Conservation (phyloP, 2,329 filamentous ascomycete genomes). For the Alternaria triticina region DNA sequence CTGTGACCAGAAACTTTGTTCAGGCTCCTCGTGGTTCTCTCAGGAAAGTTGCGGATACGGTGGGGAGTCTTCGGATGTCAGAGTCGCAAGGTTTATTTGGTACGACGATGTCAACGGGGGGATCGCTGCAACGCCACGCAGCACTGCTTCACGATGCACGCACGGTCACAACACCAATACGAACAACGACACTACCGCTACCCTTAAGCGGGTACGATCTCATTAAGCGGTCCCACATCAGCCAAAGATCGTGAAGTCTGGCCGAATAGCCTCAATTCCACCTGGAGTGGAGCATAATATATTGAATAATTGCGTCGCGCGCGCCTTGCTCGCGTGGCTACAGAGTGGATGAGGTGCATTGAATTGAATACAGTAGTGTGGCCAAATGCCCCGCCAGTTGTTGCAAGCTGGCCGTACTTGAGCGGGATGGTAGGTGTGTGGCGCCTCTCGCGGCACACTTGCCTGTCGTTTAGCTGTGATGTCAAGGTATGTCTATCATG, state of each 20-base stretch:
- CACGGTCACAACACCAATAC: neutral
- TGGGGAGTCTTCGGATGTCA: neutral
- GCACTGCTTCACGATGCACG: neutral
- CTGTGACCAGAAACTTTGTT: neutral
- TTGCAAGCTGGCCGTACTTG: slow-evolving; percentile 13
- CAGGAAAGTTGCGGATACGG: neutral
- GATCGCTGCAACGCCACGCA: neutral
- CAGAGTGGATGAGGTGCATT: slow-evolving; percentile 1
- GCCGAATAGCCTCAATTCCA: neutral
- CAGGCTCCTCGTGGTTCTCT: neutral
- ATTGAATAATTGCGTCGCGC: slow-evolving; percentile 9
- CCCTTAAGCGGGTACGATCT: neutral
- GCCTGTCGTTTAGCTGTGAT: neutral
- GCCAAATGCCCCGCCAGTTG: slow-evolving; percentile 16
- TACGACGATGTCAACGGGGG: neutral
- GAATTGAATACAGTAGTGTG: neutral
- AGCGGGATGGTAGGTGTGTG: neutral
- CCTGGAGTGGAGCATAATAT: slow-evolving; percentile 8
- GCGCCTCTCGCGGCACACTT: slow-evolving; percentile 12
- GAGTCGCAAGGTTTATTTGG: neutral
- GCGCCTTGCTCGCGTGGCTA: slow-evolving; percentile 6
- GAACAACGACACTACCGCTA: neutral
- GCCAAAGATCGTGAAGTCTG: neutral
- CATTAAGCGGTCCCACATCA: slow-evolving; percentile 3
- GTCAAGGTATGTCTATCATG: neutral